Percentiles rank a stretch among this genome's conserved stretches.
phyloP scores from a whole-genome alignment of 768 basidiomycete species.

The Boletus pseudo-olivaceus region DNA sequence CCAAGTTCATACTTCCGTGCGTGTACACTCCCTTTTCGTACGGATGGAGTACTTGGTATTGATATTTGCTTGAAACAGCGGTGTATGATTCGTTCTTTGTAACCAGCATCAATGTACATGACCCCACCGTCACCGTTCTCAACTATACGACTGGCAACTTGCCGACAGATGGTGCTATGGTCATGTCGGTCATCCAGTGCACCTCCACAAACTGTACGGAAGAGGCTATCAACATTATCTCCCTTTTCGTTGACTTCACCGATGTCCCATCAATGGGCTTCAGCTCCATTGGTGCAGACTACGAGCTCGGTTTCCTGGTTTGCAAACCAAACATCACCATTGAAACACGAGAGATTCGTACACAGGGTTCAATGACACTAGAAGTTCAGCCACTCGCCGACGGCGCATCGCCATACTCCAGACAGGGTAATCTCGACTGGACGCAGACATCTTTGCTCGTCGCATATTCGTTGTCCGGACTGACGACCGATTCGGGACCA shows the following conservation, averaged over 20 bases:
- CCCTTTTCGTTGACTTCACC: conserved; percentile 13
- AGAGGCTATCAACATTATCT: conserved; percentile 4
- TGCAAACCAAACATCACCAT: conserved; percentile 24
- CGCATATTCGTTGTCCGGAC: too few species aligned
- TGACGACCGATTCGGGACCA: too few species aligned
- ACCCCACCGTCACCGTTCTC: conserved; percentile 10
- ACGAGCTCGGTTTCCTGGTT: conserved; percentile 18
- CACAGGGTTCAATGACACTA: conserved; percentile 11
- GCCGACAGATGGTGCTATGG: conserved; percentile 13
- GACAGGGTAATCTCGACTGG: too few species aligned
- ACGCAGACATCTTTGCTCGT: too few species aligned
- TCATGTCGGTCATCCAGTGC: conserved; percentile 17
- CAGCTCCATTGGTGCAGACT: conserved; percentile 12
- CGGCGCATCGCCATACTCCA: too few species aligned
- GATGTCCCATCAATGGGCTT: conserved; percentile 10
- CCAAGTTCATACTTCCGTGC: conserved; percentile 16
- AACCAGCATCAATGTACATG: conserved; percentile 13
- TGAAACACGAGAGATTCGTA: conserved; percentile 21
- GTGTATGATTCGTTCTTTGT: conserved; percentile 3
- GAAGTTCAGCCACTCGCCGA: conserved; percentile 4
- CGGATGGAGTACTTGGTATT: neutral
- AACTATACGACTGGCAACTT: conserved; percentile 16
- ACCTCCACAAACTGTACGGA: conserved; percentile 8
- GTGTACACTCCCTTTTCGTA: neutral
- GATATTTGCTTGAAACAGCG: conserved; percentile 2